Evolutionary conservation across 305 asterid species (phyloP).

Genomic region (Petunia hybrid): DNA sequence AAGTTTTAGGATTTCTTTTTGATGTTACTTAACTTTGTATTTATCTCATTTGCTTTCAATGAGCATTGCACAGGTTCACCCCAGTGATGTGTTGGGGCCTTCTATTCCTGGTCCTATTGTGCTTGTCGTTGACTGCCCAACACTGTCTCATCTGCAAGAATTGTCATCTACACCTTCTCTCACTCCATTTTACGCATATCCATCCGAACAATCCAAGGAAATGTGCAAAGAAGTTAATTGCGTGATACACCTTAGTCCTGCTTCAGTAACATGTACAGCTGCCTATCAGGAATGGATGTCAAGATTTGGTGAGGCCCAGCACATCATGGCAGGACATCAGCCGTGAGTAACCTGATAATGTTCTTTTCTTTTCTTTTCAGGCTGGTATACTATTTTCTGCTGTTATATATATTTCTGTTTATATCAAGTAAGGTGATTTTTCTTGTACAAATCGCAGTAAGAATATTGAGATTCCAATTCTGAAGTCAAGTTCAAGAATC

Average conservation of each 20-base stretch:
- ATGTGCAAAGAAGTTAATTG: constrained; percentile 74
- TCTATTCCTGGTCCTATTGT: constrained; percentile 88
- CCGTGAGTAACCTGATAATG: constrained; percentile 51
- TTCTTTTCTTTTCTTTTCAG: constrained; percentile 21
- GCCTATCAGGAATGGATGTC: constrained; percentile 84
- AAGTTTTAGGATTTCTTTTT: constrained; percentile 24
- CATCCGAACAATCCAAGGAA: constrained; percentile 48
- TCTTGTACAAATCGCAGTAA: constrained; percentile 58
- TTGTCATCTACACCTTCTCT: constrained; percentile 58
- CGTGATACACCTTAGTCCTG: constrained; percentile 79
- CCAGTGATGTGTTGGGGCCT: constrained; percentile 86
- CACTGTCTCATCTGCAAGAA: constrained; percentile 64
- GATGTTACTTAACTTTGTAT: neutral
- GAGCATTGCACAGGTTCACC: constrained; percentile 66
- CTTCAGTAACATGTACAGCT: constrained; percentile 53
- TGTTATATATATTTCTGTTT: neutral
- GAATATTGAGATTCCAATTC: constrained; percentile 81
- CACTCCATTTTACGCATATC: constrained; percentile 56
- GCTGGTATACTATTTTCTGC: neutral
- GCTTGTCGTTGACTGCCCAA: constrained; percentile 89
- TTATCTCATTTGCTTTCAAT: constrained; percentile 22
- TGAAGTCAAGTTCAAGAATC: constrained; percentile 83
- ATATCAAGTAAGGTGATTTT: constrained; percentile 16
- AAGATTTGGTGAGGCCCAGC: constrained; percentile 81
- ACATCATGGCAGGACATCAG: constrained; percentile 97